phyloP scores from a whole-genome alignment of 1,284 basidiomycete genomes.

The Amylostereum chailletii region DNA sequence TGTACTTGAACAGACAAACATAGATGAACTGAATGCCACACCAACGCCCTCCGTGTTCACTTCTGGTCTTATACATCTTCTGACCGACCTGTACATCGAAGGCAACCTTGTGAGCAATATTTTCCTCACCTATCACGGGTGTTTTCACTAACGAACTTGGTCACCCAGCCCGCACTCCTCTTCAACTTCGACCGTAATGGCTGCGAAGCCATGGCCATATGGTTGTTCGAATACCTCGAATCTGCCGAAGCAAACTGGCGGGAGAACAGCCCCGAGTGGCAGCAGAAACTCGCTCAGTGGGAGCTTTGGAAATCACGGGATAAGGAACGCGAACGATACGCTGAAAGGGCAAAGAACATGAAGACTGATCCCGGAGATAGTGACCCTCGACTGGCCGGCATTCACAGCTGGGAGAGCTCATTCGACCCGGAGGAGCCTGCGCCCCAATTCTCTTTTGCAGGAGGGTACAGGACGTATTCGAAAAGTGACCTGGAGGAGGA shows the following conservation, averaged over 20 bases:
- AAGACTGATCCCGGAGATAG: slow-evolving; percentile 30
- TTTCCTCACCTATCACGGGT: not conserved
- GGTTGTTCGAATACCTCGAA: slow-evolving; percentile 28
- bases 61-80: slow-evolving; percentile 37
- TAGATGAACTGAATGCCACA: slow-evolving; percentile 20
- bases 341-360: slow-evolving; percentile 28
- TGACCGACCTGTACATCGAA: slow-evolving; percentile 43
- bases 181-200: slow-evolving; percentile 56
- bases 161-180: slow-evolving; percentile 48
- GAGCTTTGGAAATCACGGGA: slow-evolving; percentile 36
- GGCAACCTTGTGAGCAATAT: slow-evolving; percentile 39
- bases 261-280: slow-evolving; percentile 36
- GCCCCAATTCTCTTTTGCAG: slow-evolving; percentile 51
- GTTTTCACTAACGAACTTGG: too few relatives aligned
- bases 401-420: slow-evolving; percentile 37
- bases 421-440: slow-evolving; percentile 54
- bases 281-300: slow-evolving; percentile 40
- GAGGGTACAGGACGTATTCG: slow-evolving; percentile 31
- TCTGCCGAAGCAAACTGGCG: slow-evolving; percentile 43
- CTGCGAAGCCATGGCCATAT: slow-evolving; percentile 45
- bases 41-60: slow-evolving; percentile 24
- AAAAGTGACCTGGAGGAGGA: slow-evolving; percentile 40
- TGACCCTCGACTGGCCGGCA: slow-evolving; percentile 14
- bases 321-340: slow-evolving; percentile 35
- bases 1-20: slow-evolving; percentile 16